phyloP scores from a whole-genome alignment of 768 basidiomycete species.

The Kwoniella shandongensis region DNA sequence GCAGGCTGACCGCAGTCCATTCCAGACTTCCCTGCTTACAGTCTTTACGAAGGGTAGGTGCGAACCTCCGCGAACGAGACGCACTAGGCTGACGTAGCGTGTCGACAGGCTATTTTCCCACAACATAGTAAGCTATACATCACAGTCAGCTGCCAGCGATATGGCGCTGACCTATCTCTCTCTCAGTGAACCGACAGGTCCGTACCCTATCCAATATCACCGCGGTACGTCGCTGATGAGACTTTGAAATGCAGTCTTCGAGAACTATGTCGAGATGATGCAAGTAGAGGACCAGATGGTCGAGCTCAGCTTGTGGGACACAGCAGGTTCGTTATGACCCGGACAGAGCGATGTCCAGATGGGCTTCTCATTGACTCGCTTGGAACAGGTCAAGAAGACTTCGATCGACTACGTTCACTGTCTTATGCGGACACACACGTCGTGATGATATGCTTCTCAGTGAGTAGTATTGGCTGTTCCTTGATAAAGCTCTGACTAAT shows the following conservation, averaged over 20 bases:
- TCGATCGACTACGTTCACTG: conserved; percentile 87
- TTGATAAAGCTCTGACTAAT: too few relatives aligned
- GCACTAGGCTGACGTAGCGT: conserved; percentile 59
- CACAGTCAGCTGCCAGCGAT: too few relatives aligned
- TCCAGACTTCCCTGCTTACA: conserved; percentile 45
- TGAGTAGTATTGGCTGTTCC: conserved; percentile 52
- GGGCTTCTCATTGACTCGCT: too few relatives aligned
- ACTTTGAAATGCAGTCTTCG: conserved; percentile 77
- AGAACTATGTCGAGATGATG: conserved; percentile 92
- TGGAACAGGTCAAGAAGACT: conserved; percentile 57
- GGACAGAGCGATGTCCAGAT: conserved; percentile 1
- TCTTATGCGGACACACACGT: conserved; percentile 97
- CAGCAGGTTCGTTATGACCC: conserved; percentile 67
- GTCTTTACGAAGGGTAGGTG: conserved; percentile 50
- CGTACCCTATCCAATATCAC: background rate
- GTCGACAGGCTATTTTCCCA: conserved; percentile 89
- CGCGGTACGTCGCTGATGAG: conserved; percentile 52
- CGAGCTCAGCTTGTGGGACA: conserved; percentile 95
- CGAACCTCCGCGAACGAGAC: conserved; percentile 15
- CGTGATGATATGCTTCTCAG: conserved; percentile 94
- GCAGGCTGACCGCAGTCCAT: background rate
- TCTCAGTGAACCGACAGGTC: conserved; percentile 46
- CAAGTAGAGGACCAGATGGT: conserved; percentile 81
- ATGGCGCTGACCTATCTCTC: background rate
- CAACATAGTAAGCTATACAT: conserved; percentile 64